Evolutionary conservation across 2,329 filamentous ascomycete genomes (phyloP).

Genomic region (Sclerotinia nivalis): DNA sequence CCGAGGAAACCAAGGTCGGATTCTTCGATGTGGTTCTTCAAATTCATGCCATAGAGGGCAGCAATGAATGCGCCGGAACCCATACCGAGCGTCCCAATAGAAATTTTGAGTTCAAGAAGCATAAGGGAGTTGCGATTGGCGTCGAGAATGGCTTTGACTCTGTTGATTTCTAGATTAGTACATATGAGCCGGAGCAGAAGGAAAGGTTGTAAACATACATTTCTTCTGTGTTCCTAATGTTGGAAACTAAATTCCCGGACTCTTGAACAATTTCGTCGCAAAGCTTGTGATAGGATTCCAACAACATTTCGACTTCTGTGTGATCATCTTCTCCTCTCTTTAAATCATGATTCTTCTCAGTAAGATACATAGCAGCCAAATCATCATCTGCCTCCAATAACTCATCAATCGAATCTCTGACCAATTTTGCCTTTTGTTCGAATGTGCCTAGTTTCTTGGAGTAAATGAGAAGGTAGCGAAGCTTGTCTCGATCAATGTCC

Average conservation of each 20-base stretch:
- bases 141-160: slow-evolving; percentile 93
- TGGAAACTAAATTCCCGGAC: slow-evolving; percentile 86
- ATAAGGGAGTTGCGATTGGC: slow-evolving; percentile 98
- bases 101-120: slow-evolving; percentile 95
- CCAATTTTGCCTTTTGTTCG: slow-evolving; percentile 92
- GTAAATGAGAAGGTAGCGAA: slow-evolving; percentile 85
- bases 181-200: neutral
- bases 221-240: slow-evolving; percentile 97
- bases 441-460: slow-evolving; percentile 96
- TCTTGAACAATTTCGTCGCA: slow-evolving; percentile 98
- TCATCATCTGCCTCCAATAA: slow-evolving; percentile 96
- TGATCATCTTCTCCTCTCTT: slow-evolving; percentile 80
- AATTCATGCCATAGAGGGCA: slow-evolving; percentile 99
- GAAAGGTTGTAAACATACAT: slow-evolving; percentile 62
- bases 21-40: slow-evolving; percentile 98
- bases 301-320: slow-evolving; percentile 92
- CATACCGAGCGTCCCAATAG: slow-evolving; percentile 90
- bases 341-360: slow-evolving; percentile 77
- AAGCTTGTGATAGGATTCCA: slow-evolving; percentile 97
- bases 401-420: slow-evolving; percentile 93
- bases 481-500: slow-evolving; percentile 92
- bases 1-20: slow-evolving; percentile 80
- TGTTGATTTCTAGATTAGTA: slow-evolving; percentile 42
- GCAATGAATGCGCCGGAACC: slow-evolving; percentile 93
- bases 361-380: slow-evolving; percentile 90